phyloP scores from a whole-genome alignment of 2,329 filamentous ascomycete species.

The Macrophomina phaseolina region DNA sequence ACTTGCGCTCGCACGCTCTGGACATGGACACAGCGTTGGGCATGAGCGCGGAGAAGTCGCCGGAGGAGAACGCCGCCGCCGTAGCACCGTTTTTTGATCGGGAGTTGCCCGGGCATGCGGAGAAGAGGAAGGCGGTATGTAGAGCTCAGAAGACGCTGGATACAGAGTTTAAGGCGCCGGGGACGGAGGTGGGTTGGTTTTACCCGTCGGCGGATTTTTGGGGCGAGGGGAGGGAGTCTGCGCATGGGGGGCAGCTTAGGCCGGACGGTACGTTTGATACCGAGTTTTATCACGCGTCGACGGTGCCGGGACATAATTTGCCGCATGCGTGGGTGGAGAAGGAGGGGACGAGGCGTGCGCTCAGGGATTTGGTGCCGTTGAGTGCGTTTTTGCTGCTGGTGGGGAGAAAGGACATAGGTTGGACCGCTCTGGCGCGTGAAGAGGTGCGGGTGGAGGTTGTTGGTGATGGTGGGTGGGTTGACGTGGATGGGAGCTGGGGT shows the following conservation, averaged over 20 bases:
- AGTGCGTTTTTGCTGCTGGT: neutral
- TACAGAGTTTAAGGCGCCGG: constrained; percentile 42
- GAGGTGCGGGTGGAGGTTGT: constrained; percentile 7
- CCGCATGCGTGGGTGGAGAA: constrained; percentile 39
- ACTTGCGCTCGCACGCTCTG: constrained; percentile 37
- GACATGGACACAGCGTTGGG: constrained; percentile 43
- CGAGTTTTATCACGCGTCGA: constrained; percentile 33
- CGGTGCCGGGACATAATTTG: constrained; percentile 41
- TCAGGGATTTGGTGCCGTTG: constrained; percentile 25
- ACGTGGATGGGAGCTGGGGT: constrained; percentile 32
- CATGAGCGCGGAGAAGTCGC: constrained; percentile 29
- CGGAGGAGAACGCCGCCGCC: constrained; percentile 34
- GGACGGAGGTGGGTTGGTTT: constrained; percentile 44
- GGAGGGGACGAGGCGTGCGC: neutral
- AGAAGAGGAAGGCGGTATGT: constrained; percentile 34
- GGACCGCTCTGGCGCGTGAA: neutral
- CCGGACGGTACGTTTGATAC: constrained; percentile 31
- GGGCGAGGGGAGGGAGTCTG: constrained; percentile 30
- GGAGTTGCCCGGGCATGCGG: constrained; percentile 29
- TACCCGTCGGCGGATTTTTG: constrained; percentile 32
- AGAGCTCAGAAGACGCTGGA: constrained; percentile 35
- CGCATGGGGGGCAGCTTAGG: constrained; percentile 34
- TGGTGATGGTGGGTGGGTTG: constrained; percentile 1
- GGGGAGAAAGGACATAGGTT: neutral
- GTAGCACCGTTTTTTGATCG: constrained; percentile 36